Percentiles rank a stretch among this genome's conserved stretches.
These are phyloP conservation scores for Xerocomellus chrysenteron DNA, from an alignment of 768 basidiomycete species.

Conservation along the genomic window DNA sequence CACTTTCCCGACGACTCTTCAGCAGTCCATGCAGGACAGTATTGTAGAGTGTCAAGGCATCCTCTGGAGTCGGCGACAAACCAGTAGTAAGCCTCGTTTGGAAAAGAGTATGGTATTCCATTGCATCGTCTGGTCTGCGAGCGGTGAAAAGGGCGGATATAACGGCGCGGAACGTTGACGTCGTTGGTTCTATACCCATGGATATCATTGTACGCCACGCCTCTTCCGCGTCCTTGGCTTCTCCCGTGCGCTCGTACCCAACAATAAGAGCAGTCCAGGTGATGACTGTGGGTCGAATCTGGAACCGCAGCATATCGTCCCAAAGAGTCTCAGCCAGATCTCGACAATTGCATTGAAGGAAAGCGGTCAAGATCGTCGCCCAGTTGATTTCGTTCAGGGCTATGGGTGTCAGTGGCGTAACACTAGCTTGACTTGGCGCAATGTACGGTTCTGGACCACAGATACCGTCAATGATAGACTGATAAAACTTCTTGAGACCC, in stretches of 20 bases:
- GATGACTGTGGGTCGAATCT: slow-evolving; percentile 49
- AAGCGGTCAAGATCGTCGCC: slow-evolving; percentile 64
- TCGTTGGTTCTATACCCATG: slow-evolving; percentile 57
- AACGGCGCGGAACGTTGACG: slow-evolving; percentile 66
- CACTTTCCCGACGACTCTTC: slow-evolving; percentile 35
- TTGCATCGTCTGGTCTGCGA: slow-evolving; percentile 49
- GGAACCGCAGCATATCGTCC: slow-evolving; percentile 58
- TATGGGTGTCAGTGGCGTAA: slow-evolving; percentile 42
- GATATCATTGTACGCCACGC: slow-evolving; percentile 65
- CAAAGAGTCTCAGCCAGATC: slow-evolving; percentile 65
- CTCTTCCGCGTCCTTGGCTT: slow-evolving; percentile 50
- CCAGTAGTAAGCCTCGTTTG: slow-evolving; percentile 25
- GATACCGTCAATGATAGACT: slow-evolving; percentile 49
- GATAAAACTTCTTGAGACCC: slow-evolving; percentile 49
- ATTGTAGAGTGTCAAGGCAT: slow-evolving; percentile 59
- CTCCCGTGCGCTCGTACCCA: slow-evolving; percentile 52
- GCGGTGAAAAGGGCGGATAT: slow-evolving; percentile 59
- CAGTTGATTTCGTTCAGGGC: slow-evolving; percentile 58
- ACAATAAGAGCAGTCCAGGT: slow-evolving; percentile 76
- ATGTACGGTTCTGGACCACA: slow-evolving; percentile 53
- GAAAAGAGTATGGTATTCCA: slow-evolving; percentile 52
- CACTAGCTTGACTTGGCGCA: slow-evolving; percentile 39
- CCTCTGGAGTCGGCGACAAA: slow-evolving; percentile 28
- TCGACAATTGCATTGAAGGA: slow-evolving; percentile 52
- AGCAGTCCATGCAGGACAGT: slow-evolving; percentile 73